Evolutionary conservation across 164 flowering plant species (phyloP), one percentile per base, ranked within the genome.

Genomic region (Liquidambar formosana): DNA sequence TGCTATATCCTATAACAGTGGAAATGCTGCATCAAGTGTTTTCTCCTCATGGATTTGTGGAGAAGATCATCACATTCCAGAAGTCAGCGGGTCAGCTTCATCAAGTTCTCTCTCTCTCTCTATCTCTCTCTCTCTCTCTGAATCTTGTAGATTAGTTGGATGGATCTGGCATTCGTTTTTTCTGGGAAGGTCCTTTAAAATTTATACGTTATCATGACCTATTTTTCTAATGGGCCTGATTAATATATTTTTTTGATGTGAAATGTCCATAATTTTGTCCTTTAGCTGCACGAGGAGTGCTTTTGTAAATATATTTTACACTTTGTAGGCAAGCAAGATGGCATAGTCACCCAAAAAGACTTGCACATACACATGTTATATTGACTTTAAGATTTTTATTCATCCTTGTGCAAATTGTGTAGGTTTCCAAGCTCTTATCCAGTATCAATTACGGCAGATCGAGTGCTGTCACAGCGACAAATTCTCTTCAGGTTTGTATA

Each of bases 21-120:
- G 99, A 95, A 73, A 98, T 93, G 87, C 95, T 95, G 82, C 97
- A 91, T 83, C 99, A 95, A 91, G 99, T 95, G 61, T 93, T 93
- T 83, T 95, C 97, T 83, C 96, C 98, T 68, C 87, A 93, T 93
- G 99, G 99, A 69, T 86, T 82, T 82, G 99, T 95, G 77, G 99
- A 95, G 90, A 93, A 95, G 93, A 89, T 95, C 71, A 98, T 95
- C 84, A 95, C 99, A 0, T 95, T 95, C 83, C 98, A 93, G 92
- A 95, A 95, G 90, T 90, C 98, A 66, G 99, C 99, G 76, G 99
- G 99, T 95, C 91, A 93, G 97, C 89, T 81, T 85, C 85, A 81
- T 76, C 79, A 73, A 81, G 89, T 85, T 82, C 83, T 76, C 84
- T 82, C 67, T 81, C 71, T 78, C 56, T 73, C 58, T 76, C 57